These are phyloP conservation scores for Cryptococcus wingfieldii DNA, from an alignment of 1,284 basidiomycete species.

Conservation along the genomic window DNA sequence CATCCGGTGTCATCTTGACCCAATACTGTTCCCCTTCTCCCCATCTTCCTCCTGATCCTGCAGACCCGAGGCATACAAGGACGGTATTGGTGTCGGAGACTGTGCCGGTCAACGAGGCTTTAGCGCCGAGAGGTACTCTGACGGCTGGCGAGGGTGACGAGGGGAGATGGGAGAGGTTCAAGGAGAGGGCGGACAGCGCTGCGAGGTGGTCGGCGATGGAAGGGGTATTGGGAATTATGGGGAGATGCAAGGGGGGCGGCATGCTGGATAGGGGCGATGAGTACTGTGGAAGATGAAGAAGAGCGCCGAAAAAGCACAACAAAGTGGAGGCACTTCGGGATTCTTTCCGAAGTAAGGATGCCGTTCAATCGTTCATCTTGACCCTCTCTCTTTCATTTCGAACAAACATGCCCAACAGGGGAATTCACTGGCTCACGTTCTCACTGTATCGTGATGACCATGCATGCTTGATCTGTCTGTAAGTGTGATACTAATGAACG, in stretches of 20 bases:
- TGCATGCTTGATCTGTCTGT: too few relatives aligned
- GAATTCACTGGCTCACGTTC: too few relatives aligned
- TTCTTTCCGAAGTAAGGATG: too few relatives aligned
- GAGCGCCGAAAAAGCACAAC: background rate
- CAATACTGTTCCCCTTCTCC: slow-evolving; percentile 16
- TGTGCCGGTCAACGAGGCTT: slow-evolving; percentile 33
- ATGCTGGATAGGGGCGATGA: background rate
- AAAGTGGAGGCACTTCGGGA: too few relatives aligned
- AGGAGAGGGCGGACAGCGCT: slow-evolving; percentile 30
- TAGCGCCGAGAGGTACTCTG: slow-evolving; percentile 32
- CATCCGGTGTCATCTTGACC: slow-evolving; percentile 39
- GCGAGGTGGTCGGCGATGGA: slow-evolving; percentile 27
- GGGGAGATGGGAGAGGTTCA: slow-evolving; percentile 20
- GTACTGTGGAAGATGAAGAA: background rate
- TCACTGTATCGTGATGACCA: too few relatives aligned
- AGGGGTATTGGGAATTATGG: slow-evolving; percentile 22
- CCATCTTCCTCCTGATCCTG: background rate
- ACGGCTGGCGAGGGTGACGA: slow-evolving; percentile 24
- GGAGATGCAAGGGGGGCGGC: slow-evolving; percentile 14
- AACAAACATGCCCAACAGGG: too few relatives aligned
- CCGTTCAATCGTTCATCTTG: too few relatives aligned
- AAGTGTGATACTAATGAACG: too few relatives aligned
- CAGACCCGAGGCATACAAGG: slow-evolving; percentile 32
- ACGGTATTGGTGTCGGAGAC: slow-evolving; percentile 35
- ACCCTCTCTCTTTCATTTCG: too few relatives aligned